Percentiles rank a stretch among this genome's conserved stretches.
phyloP scores from a whole-genome alignment of 1,139 yeast species.

The Candida smagusa region DNA sequence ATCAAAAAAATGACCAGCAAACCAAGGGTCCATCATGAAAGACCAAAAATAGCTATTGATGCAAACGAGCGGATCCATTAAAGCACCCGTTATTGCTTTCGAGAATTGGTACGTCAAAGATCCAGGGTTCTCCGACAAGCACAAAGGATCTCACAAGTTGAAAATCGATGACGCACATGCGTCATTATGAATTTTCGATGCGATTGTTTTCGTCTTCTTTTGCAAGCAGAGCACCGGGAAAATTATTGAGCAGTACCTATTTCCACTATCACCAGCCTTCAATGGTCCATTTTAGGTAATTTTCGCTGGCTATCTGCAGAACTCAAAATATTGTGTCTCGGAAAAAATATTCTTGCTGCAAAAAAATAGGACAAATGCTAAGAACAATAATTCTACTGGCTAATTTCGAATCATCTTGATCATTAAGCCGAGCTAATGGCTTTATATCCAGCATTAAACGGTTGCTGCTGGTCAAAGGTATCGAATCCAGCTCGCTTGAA shows the following conservation, averaged over 20 bases:
- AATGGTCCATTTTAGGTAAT: background rate
- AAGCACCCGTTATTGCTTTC: no score
- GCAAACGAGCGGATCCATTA: no score
- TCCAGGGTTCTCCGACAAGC: no score
- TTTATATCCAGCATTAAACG: background rate
- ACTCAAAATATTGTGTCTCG: background rate
- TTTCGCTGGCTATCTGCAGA: background rate
- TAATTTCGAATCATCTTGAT: background rate
- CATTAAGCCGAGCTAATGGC: background rate
- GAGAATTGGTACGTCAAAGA: no score
- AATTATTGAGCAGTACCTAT: background rate
- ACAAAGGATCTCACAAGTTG: no score
- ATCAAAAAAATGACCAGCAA: no score
- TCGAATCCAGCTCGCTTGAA: background rate
- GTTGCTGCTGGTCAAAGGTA: background rate
- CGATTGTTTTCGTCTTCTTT: no score
- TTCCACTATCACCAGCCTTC: background rate
- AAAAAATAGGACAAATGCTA: background rate
- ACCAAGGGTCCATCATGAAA: no score
- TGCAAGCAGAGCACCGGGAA: no score
- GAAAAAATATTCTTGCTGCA: slow-evolving; percentile 1
- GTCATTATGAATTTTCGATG: no score
- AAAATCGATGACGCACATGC: no score
- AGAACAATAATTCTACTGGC: background rate
- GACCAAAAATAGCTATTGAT: no score